These are phyloP conservation scores for Helichrysum umbraculigerum DNA, from an alignment of 129 eudicot species.

Conservation along the genomic window DNA sequence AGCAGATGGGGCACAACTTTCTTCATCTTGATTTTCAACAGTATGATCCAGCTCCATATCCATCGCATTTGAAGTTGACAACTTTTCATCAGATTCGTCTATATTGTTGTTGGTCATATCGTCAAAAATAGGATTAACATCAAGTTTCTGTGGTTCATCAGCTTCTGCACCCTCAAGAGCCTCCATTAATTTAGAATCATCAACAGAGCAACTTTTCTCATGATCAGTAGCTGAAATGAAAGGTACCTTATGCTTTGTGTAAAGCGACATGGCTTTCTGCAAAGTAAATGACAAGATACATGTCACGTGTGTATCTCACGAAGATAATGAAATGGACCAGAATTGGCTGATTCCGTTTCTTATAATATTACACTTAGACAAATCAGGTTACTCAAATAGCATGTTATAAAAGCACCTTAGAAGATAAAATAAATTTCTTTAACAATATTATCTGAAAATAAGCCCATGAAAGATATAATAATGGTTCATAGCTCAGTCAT, in stretches of 20 bases:
- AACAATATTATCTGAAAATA: neutral
- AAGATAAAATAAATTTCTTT: neutral
- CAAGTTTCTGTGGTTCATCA: constrained; percentile 16
- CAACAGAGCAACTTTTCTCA: constrained; percentile 16
- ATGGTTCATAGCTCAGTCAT: neutral
- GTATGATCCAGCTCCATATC: constrained; percentile 34
- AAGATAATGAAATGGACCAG: neutral
- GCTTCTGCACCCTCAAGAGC: constrained; percentile 14
- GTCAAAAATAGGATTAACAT: constrained; percentile 8
- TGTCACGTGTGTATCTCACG: neutral
- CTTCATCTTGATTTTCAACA: constrained; percentile 1
- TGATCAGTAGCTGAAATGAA: constrained; percentile 17
- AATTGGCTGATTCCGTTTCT: neutral
- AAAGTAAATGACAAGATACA: constrained; percentile 7
- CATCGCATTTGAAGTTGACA: neutral
- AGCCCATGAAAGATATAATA: neutral
- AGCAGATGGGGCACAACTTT: constrained; percentile 18
- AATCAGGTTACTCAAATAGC: neutral
- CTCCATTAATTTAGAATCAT: constrained; percentile 24
- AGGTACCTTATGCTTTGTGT: constrained; percentile 49
- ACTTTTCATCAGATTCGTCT: neutral
- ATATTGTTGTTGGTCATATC: neutral
- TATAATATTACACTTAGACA: neutral
- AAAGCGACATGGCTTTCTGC: constrained; percentile 84
- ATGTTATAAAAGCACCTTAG: neutral